Evolutionary conservation across 352 stramenopile genomes (phyloP).

Genomic region (Globisporangium barbulae): DNA sequence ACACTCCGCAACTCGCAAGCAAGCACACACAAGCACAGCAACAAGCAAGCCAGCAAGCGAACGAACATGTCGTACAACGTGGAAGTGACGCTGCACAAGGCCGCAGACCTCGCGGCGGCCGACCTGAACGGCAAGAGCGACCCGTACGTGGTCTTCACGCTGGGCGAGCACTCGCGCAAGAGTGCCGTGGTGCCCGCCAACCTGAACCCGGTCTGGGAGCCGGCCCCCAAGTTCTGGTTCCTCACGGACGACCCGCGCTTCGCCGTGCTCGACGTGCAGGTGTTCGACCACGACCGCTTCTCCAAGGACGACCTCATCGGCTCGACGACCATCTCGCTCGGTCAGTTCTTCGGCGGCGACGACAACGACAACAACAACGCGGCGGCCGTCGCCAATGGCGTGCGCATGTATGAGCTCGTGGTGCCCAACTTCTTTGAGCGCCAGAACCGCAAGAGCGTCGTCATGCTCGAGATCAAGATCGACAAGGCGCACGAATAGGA

Average conservation of each 20-base stretch:
- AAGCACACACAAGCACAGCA: neutral
- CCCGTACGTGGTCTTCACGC: conserved; percentile 76
- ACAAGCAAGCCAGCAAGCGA: neutral
- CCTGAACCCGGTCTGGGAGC: conserved; percentile 69
- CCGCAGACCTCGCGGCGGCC: conserved; percentile 58
- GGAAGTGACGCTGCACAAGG: conserved; percentile 68
- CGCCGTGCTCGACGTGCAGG: conserved; percentile 56
- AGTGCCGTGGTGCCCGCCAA: conserved; percentile 55
- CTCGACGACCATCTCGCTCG: conserved; percentile 50
- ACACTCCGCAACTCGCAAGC: conserved; percentile 10
- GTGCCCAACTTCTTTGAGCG: conserved; percentile 39
- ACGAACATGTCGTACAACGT: conserved; percentile 46
- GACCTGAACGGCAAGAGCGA: conserved; percentile 87
- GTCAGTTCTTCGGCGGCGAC: conserved; percentile 37
- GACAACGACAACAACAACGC: conserved; percentile 20
- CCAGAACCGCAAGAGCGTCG: conserved; percentile 66
- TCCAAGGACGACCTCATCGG: conserved; percentile 80
- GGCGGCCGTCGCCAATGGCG: conserved; percentile 17
- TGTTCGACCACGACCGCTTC: conserved; percentile 73
- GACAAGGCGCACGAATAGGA: conserved; percentile 38
- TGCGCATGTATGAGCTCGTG: conserved; percentile 72
- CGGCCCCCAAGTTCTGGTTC: conserved; percentile 65
- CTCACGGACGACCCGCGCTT: conserved; percentile 50
- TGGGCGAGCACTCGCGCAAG: conserved; percentile 62
- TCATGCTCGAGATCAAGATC: conserved; percentile 76